phyloP scores from a whole-genome alignment of 1,284 basidiomycete genomes.

The Polyporus tsugae region DNA sequence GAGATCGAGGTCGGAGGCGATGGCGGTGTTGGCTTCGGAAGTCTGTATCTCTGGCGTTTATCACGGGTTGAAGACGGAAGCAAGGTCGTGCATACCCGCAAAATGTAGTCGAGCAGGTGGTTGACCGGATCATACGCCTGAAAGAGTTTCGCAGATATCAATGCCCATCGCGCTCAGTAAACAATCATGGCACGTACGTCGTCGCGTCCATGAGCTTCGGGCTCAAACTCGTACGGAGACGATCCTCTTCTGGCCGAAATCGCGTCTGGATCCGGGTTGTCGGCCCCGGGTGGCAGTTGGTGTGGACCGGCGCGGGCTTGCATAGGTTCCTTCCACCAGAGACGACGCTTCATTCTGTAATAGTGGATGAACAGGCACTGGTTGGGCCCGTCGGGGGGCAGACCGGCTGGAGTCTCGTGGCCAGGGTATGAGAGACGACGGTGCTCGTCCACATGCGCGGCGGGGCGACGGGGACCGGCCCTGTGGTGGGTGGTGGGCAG shows the following conservation, averaged over 20 bases:
- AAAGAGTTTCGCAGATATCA: not conserved
- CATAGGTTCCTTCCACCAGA: slow-evolving; percentile 21
- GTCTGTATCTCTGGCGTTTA: not conserved
- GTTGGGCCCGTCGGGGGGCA: not conserved
- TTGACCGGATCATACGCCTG: slow-evolving; percentile 17
- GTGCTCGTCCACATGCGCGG: not conserved
- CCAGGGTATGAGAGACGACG: not conserved
- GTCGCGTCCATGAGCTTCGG: slow-evolving; percentile 1
- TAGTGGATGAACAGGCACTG: slow-evolving; percentile 38
- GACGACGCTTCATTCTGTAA: slow-evolving; percentile 33
- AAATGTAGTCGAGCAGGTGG: slow-evolving; percentile 18
- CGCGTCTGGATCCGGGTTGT: too few relatives aligned
- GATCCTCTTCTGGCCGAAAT: not conserved
- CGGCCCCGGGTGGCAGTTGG: slow-evolving; percentile 16
- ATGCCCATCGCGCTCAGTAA: not conserved
- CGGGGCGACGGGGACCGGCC: not conserved
- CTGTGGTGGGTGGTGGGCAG: slow-evolving; percentile 7
- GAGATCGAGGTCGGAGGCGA: slow-evolving; percentile 14
- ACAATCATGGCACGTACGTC: not conserved
- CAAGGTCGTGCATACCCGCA: not conserved
- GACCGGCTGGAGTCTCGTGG: not conserved
- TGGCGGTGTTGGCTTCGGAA: not conserved
- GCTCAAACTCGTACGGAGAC: slow-evolving; percentile 5
- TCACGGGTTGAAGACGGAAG: not conserved
- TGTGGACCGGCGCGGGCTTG: slow-evolving; percentile 32